Conservation (phyloP, 345 rosid genomes). For the Sonneratia alba region DNA sequence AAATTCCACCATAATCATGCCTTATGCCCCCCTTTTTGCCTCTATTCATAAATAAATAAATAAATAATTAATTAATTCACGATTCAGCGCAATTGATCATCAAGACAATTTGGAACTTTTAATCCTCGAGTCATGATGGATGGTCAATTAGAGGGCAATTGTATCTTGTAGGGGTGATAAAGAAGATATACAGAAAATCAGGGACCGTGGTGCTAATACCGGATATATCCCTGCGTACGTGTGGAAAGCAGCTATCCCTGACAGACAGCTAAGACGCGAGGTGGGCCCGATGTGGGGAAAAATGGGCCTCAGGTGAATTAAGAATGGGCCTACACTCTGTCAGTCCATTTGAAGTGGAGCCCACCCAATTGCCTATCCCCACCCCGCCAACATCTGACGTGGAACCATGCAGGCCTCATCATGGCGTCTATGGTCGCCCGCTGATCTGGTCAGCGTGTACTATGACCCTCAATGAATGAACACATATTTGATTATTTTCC, state of each 20-base stretch:
- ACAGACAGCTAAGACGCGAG: constrained; percentile 16
- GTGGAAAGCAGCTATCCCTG: not conserved
- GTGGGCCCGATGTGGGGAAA: constrained; percentile 24
- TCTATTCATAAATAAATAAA: not conserved
- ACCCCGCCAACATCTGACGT: constrained; percentile 14
- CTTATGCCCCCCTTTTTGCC: not conserved
- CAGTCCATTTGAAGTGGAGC: constrained; percentile 22
- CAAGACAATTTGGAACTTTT: too few species aligned
- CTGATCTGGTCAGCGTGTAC: constrained; percentile 14
- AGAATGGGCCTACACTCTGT: constrained; percentile 13
- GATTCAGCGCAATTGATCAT: too few species aligned
- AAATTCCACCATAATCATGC: not conserved
- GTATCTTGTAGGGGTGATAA: not conserved
- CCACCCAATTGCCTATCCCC: constrained; percentile 13
- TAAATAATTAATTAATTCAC: not conserved
- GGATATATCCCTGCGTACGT: not conserved
- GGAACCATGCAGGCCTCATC: constrained; percentile 21
- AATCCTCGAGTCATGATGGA: too few species aligned
- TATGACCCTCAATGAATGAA: not conserved
- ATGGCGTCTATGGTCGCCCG: constrained; percentile 1
- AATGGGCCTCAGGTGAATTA: constrained; percentile 23
- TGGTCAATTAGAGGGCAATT: too few species aligned
- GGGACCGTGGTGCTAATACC: not conserved
- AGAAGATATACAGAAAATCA: not conserved
- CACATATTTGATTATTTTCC: too few species aligned